Evolutionary conservation across 371 early-diverging fungal species (phyloP).

Genomic region (Entomophthora muscae): DNA sequence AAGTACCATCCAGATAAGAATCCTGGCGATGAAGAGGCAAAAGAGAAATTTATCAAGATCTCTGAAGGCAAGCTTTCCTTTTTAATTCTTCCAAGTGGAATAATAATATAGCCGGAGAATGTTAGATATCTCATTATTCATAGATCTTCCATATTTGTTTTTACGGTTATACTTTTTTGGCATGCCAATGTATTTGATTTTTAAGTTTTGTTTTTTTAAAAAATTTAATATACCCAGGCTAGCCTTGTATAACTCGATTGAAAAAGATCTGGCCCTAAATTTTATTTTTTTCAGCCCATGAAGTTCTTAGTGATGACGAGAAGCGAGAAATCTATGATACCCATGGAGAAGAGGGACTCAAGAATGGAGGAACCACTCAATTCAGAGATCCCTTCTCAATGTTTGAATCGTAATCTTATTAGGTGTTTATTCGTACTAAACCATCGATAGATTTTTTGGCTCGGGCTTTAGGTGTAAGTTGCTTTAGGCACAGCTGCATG

Average conservation of each 20-base stretch:
- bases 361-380: constrained; percentile 33
- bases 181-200: too few species aligned
- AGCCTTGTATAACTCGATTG: too few species aligned
- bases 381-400: constrained; percentile 91
- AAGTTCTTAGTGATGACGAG: constrained; percentile 78
- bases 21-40: constrained; percentile 55
- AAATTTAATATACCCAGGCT: too few species aligned
- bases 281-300: constrained; percentile 48
- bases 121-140: too few species aligned
- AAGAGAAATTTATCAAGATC: constrained; percentile 81
- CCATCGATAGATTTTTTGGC: constrained; percentile 40
- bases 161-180: too few species aligned
- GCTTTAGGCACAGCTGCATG: constrained; percentile 3
- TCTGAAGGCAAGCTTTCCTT: constrained; percentile 80
- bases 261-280: too few species aligned
- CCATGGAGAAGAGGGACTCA: constrained; percentile 86
- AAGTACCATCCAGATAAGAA: constrained; percentile 90
- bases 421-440: not conserved
- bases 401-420: constrained; percentile 45
- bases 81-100: too few species aligned
- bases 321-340: constrained; percentile 81
- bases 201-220: too few species aligned
- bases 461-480: constrained; percentile 23
- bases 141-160: too few species aligned
- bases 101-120: too few species aligned